Conservation (phyloP, 805 yeast species). For the Starmerella apis region DNA sequence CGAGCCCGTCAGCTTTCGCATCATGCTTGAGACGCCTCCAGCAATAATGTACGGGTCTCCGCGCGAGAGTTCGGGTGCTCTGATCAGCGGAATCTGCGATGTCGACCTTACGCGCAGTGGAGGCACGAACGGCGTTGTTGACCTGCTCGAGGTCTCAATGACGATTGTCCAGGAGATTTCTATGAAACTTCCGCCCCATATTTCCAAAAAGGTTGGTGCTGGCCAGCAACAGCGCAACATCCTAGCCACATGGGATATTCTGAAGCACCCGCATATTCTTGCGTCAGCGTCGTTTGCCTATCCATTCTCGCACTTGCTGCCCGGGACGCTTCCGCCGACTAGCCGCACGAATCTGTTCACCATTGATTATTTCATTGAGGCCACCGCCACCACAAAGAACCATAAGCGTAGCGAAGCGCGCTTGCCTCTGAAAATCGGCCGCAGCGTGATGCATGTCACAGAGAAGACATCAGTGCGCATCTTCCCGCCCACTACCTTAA, state of each 20-base stretch:
- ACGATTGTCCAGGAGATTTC: conserved; percentile 56
- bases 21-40: conserved; percentile 75
- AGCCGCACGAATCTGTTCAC: conserved; percentile 47
- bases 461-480: conserved; percentile 81
- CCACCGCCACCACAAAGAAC: conserved; percentile 30
- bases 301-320: conserved; percentile 82
- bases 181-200: conserved; percentile 18
- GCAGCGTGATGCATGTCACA: conserved; percentile 71
- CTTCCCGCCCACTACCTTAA: conserved; percentile 89
- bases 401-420: conserved; percentile 9
- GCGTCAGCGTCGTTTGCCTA: conserved; percentile 72
- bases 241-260: conserved; percentile 81
- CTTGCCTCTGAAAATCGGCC: conserved; percentile 44
- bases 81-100: conserved; percentile 67
- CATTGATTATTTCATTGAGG: conserved; percentile 68
- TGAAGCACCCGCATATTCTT: conserved; percentile 43
- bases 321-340: conserved; percentile 81
- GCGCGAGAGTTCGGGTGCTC: conserved; percentile 70
- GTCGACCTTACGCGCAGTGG: conserved; percentile 42
- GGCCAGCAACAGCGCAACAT: conserved; percentile 34
- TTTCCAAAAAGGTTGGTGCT: conserved; percentile 20
- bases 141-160: conserved; percentile 22
- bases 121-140: conserved; percentile 43
- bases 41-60: conserved; percentile 73
- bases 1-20: conserved; percentile 17